Base-by-base conservation (phyloP, 1,284 basidiomycete genomes). In the Porodaedalea pini region DNA sequence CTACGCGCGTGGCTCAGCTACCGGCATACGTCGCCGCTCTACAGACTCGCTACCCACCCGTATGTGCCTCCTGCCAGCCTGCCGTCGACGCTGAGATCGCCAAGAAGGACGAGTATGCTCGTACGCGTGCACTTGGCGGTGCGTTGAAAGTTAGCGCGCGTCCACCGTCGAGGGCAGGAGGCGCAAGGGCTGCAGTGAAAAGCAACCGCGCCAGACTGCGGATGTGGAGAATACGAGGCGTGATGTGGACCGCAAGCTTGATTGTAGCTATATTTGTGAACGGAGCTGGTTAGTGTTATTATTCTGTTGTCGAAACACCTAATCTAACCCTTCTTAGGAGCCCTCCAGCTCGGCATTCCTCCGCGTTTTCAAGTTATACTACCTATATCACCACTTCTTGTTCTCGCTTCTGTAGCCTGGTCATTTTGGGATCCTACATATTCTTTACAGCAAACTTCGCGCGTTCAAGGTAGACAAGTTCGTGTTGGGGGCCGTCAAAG, bases 21-120 rank as follows among this genome's bases (percentile, higher is more conserved):
- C 83, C 86, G 0, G 78, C 78, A 19, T 95, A 96, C 69, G 78
- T 82, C 34, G 78, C 79, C 54, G 88, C 86, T 0, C 75, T 96
- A 23, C 82, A 94, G 64, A 64, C 74, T 4, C 88, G 94, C 5
- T 96, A 95, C 68, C 93, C 94, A 11, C 88, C 89, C 1, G 86
- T 95, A 15, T 97, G 94, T 69, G 73, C 76, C 0, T 68, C 73
- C 2, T 97, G 94, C 66, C 76, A 82, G 32, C 87, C 88, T 0
- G 78, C 78, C 0, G 90, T 95, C 0, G 90, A 94, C 63, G 88
- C 88, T 34, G 85, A 90, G 61, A 86, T 97, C 52, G 74, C 77
- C 49, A 78, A 79, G 61, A 86, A 88, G 62, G 86, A 96, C 63
- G 79, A 85, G 56, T 88, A 90, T 82, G 91, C 91, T 3, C 87